phyloP scores from a whole-genome alignment of 2,329 filamentous ascomycete genomes.

The Cladorrhinum sp. region DNA sequence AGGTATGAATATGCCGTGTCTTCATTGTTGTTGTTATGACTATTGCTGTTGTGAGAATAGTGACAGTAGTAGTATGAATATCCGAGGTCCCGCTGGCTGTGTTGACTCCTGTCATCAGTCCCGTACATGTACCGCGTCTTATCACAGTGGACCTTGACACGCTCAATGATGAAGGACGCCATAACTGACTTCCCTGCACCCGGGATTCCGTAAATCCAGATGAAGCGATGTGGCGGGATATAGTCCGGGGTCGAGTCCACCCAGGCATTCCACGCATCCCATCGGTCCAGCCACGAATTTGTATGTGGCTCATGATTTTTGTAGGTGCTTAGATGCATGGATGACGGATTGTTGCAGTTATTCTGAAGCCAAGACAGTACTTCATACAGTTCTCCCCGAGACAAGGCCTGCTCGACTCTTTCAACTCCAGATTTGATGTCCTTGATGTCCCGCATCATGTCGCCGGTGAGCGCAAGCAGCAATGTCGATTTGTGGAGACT shows the following conservation, averaged over 20 bases:
- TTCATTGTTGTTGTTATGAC: neutral
- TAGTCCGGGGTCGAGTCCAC: neutral
- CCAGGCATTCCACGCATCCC: neutral
- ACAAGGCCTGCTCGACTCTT: neutral
- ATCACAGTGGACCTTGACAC: neutral
- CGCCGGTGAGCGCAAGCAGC: slow-evolving; percentile 12
- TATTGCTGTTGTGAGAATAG: neutral
- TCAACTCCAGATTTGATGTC: neutral
- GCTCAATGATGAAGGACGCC: neutral
- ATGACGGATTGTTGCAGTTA: neutral
- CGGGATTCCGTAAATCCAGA: neutral
- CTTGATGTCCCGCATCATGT: slow-evolving; percentile 10
- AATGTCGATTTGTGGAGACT: slow-evolving; percentile 19
- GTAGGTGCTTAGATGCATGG: neutral
- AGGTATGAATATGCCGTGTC: neutral
- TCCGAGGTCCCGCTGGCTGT: too few species aligned
- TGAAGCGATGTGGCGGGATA: neutral
- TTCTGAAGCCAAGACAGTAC: neutral
- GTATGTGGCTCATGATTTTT: neutral
- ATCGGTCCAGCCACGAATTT: neutral
- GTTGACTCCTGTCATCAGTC: too few species aligned
- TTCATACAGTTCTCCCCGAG: neutral
- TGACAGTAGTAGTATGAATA: slow-evolving; percentile 1
- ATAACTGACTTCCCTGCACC: neutral
- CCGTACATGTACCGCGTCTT: too few species aligned